Evolutionary conservation across 2,329 filamentous ascomycete species (phyloP).

Genomic region (Colletotrichum sp.): DNA sequence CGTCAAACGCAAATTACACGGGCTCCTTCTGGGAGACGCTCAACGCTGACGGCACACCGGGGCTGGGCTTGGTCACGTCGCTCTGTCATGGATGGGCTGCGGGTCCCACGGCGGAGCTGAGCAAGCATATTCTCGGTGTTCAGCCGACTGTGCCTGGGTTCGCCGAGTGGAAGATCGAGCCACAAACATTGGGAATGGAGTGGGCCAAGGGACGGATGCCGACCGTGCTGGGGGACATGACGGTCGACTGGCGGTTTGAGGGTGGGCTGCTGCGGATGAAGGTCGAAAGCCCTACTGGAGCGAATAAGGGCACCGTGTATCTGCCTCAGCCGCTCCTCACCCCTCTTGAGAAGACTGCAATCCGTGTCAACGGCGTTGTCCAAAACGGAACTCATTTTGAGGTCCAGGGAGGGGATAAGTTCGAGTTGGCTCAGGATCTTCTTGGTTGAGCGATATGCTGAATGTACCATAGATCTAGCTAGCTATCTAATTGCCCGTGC

Average conservation of each 20-base stretch:
- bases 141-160: constrained; percentile 26
- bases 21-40: constrained; percentile 35
- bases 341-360: neutral
- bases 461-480: too few species aligned
- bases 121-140: constrained; percentile 25
- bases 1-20: constrained; percentile 28
- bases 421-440: too few species aligned
- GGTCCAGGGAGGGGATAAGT: too few species aligned
- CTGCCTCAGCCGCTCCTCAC: neutral
- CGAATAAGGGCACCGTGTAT: neutral
- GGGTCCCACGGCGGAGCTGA: constrained; percentile 36
- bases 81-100: constrained; percentile 38
- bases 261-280: constrained; percentile 1
- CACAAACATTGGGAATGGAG: constrained; percentile 23
- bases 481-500: too few species aligned
- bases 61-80: constrained; percentile 29
- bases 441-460: too few species aligned
- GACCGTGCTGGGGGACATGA: neutral
- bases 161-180: constrained; percentile 21
- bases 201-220: constrained; percentile 16
- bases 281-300: neutral
- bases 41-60: constrained; percentile 25
- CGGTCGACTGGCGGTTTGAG: constrained; percentile 8
- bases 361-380: neutral
- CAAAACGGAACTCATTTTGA: too few species aligned